These are phyloP conservation scores for Globisporangium lucens DNA, from an alignment of 352 stramenopile species.

Conservation along the genomic window DNA sequence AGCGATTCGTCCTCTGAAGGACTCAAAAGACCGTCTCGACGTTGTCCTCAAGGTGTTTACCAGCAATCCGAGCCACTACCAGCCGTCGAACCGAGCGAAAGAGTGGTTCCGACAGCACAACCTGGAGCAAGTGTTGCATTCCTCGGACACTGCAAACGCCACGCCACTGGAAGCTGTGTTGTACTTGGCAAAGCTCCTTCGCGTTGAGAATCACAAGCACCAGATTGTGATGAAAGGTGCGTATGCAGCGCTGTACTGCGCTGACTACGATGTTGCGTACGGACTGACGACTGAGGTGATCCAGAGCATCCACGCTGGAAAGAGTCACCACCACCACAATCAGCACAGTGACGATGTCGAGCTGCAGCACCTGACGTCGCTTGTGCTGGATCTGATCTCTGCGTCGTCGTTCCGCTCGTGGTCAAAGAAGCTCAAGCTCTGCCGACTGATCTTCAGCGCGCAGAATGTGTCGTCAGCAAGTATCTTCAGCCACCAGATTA, in stretches of 20 bases:
- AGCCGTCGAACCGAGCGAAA: slow-evolving; percentile 35
- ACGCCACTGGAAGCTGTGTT: slow-evolving; percentile 43
- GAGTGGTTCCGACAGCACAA: slow-evolving; percentile 40
- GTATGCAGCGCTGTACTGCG: slow-evolving; percentile 64
- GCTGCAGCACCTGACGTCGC: slow-evolving; percentile 48
- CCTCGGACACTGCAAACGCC: neutral
- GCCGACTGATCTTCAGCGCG: slow-evolving; percentile 34
- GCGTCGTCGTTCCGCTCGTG: slow-evolving; percentile 59
- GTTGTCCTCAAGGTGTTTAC: slow-evolving; percentile 50
- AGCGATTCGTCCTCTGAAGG: slow-evolving; percentile 22
- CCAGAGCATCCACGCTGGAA: slow-evolving; percentile 16
- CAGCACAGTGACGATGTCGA: slow-evolving; percentile 20
- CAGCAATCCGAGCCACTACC: slow-evolving; percentile 68
- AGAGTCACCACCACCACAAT: neutral
- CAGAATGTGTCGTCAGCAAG: slow-evolving; percentile 7
- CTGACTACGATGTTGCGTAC: slow-evolving; percentile 60
- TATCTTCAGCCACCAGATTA: slow-evolving; percentile 50
- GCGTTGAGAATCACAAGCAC: slow-evolving; percentile 32
- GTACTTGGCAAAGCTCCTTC: slow-evolving; percentile 48
- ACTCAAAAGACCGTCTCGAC: slow-evolving; percentile 29
- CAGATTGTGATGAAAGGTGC: slow-evolving; percentile 62
- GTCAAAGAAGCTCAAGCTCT: slow-evolving; percentile 52
- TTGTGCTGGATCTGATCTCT: slow-evolving; percentile 66
- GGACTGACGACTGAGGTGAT: slow-evolving; percentile 43
- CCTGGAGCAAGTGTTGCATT: slow-evolving; percentile 7